Base-by-base conservation (phyloP, 1,139 yeast genomes). In the Yamadazyma friedrichii region DNA sequence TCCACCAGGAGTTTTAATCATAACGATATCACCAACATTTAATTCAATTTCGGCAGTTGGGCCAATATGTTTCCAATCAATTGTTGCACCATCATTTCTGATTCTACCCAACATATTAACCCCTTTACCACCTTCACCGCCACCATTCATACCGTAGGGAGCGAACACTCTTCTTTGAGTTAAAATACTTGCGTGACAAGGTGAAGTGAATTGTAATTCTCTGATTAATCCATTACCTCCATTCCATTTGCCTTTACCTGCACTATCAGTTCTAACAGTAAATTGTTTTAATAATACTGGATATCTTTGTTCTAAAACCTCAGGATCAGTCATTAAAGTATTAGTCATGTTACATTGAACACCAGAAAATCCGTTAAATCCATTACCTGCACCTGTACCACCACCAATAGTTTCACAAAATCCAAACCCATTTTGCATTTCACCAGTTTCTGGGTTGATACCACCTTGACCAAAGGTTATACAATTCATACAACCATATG, bases 81-180 rank as follows among this genome's bases (percentile, higher is more conserved):
- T 47, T 15, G 52, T 52, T 15, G 47, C 48, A 15, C 54, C 54
- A 49, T 58, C 50, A 50, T 49, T 36, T 55, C 58, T 42, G 17
- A 53, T 52, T 44, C 65, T 58, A 13, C 73, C 54, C 83, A 87
- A 80, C 15, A 76, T 52, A 52, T 84, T 84, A 41, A 69, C 61
- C 4, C 93, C 93, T 37, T 77, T 62, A 13, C 62, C 63, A 4
- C 88, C 93, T 40, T 72, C 70, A 8, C 62, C 66, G 16, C 60
- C 60, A 12, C 61, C 61, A 13, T 48, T 45, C 39, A 56, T 47
- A 2, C 61, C 61, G 39, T 49, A 54, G 8, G 61, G 61, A 26
- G 48, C 41, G 33, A 46, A 46, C 2, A 56, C 59, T 46, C 61
- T 45, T 38, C 60, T 45, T 42, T 56, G 60, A 11, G 59, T 53